A percentile compares a stretch with the other conserved stretches of the same genome.
These are phyloP conservation scores for Salvia hispanica DNA, from an alignment of 257 asterid species.

Conservation along the genomic window DNA sequence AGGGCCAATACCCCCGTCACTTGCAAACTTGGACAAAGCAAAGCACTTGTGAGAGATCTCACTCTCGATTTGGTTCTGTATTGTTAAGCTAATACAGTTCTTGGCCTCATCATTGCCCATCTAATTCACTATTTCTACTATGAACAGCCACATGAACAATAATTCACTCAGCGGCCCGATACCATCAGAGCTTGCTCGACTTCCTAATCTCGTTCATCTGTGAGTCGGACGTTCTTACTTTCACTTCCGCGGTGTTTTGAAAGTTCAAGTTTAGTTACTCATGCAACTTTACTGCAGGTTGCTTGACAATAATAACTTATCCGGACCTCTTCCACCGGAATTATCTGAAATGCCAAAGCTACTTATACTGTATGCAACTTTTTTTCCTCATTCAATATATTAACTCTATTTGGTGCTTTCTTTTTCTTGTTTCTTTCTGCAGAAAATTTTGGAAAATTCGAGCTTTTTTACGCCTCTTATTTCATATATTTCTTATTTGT, in stretches of 20 bases:
- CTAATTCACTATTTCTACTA: conserved; percentile 27
- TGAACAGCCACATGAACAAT: conserved; percentile 93
- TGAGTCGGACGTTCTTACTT: conserved; percentile 48
- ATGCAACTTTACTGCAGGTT: conserved; percentile 59
- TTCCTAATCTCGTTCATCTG: conserved; percentile 89
- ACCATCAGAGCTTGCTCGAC: conserved; percentile 76
- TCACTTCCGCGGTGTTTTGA: conserved; percentile 17
- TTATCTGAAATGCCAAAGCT: conserved; percentile 63
- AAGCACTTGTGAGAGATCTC: conserved; percentile 64
- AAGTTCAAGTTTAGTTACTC: conserved; percentile 21
- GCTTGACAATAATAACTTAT: conserved; percentile 92
- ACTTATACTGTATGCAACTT: conserved; percentile 65
- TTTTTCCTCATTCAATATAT: conserved; percentile 25
- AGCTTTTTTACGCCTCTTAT: conserved; percentile 15
- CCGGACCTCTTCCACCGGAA: conserved; percentile 88
- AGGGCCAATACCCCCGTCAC: conserved; percentile 78
- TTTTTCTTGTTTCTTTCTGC: conserved; percentile 21
- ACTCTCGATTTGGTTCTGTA: conserved; percentile 12
- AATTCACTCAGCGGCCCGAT: conserved; percentile 90
- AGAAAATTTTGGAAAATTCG: conserved; percentile 4
- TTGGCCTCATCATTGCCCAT: conserved; percentile 11
- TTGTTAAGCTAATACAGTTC: not conserved
- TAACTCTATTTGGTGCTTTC: conserved; percentile 5
- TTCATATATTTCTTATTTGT: conserved; percentile 15
- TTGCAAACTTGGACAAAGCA: conserved; percentile 65